Conservation (phyloP, 805 yeast species). For the Jamesozyma hellenica region DNA sequence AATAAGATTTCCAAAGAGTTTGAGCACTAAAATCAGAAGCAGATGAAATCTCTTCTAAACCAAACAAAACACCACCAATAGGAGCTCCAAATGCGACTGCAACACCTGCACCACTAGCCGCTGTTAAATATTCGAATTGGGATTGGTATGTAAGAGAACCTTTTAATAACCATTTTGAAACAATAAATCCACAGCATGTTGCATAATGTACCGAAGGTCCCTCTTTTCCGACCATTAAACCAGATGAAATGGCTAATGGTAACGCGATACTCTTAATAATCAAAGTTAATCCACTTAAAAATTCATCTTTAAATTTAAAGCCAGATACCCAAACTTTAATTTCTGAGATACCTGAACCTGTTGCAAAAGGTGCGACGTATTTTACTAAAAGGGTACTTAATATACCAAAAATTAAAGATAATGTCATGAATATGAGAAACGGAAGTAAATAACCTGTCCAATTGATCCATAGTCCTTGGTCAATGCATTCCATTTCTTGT, state of each 20-base stretch:
- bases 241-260: conserved; percentile 88
- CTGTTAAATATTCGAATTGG: conserved; percentile 45
- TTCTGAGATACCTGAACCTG: conserved; percentile 96
- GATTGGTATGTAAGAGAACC: conserved; percentile 28
- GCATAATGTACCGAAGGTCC: conserved; percentile 99
- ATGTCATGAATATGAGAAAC: conserved; percentile 47
- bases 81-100: conserved; percentile 98
- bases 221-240: conserved; percentile 90
- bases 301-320: conserved; percentile 60
- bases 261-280: conserved; percentile 67
- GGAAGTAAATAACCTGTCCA: conserved; percentile 44
- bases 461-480: conserved; percentile 44
- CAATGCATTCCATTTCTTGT: conserved; percentile 39
- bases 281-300: conserved; percentile 64
- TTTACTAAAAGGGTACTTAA: conserved; percentile 61
- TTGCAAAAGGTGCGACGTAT: conserved; percentile 74
- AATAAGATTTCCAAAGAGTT: conserved; percentile 85
- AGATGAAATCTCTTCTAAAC: conserved; percentile 75
- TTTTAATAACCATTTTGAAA: conserved; percentile 44
- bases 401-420: conserved; percentile 54
- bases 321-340: conserved; percentile 93
- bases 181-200: conserved; percentile 83
- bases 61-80: conserved; percentile 89
- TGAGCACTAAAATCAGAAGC: conserved; percentile 61
- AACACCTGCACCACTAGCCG: conserved; percentile 95